These are phyloP conservation scores for Lotmaria passim DNA, from an alignment of 208 protist genomes.

Conservation along the genomic window DNA sequence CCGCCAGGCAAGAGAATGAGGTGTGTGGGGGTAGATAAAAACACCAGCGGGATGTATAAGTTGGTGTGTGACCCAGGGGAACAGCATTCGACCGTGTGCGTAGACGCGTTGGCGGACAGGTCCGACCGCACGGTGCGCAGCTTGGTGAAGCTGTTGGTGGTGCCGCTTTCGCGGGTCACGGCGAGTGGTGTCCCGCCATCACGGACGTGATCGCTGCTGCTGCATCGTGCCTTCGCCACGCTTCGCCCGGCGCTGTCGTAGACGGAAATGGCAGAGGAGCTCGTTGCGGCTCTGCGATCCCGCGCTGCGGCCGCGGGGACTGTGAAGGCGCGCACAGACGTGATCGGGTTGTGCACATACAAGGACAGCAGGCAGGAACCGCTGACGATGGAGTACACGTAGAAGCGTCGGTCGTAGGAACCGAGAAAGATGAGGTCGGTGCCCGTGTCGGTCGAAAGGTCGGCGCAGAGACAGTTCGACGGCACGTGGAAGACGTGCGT, in stretches of 20 bases:
- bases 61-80: not conserved
- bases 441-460: constrained; percentile 46
- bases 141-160: not conserved
- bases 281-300: not conserved
- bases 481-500: constrained; percentile 70
- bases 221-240: not conserved
- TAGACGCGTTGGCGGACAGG: not conserved
- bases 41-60: constrained; percentile 24
- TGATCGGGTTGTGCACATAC: constrained; percentile 78
- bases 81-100: constrained; percentile 7
- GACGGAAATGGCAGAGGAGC: constrained; percentile 20
- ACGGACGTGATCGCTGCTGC: not conserved
- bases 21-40: constrained; percentile 31
- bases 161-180: not conserved
- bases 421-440: constrained; percentile 69
- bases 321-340: constrained; percentile 70
- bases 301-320: constrained; percentile 31
- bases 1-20: constrained; percentile 30
- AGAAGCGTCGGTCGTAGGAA: constrained; percentile 79
- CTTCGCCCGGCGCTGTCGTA: constrained; percentile 8
- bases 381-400: constrained; percentile 68
- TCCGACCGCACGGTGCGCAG: not conserved
- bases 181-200: no score
- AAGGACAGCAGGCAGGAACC: constrained; percentile 71
- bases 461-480: constrained; percentile 82